These are phyloP conservation scores for Neurospora sp. DNA, from an alignment of 495 filamentous ascomycete genomes.

Conservation along the genomic window DNA sequence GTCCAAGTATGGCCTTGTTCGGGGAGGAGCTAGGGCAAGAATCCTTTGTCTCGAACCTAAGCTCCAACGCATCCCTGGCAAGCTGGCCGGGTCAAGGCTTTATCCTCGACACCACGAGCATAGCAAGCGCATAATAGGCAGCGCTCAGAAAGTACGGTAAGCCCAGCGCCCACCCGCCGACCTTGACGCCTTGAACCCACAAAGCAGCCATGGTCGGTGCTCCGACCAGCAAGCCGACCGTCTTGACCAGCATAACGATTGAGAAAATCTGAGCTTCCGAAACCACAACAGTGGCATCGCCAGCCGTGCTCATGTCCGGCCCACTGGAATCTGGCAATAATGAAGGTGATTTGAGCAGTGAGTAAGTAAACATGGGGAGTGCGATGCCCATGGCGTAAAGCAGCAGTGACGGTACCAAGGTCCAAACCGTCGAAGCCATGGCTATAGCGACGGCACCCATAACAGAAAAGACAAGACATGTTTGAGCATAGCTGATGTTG, in stretches of 20 bases:
- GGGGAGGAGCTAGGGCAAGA: not conserved
- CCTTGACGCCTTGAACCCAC: conserved; percentile 25
- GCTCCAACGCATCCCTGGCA: not conserved
- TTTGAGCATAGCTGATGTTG: conserved; percentile 20
- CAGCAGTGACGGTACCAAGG: conserved; percentile 27
- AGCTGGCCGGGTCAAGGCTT: not conserved
- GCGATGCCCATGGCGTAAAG: conserved; percentile 34
- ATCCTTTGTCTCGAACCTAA: not conserved
- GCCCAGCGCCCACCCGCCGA: conserved; percentile 13
- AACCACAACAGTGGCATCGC: conserved; percentile 1
- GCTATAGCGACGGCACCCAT: conserved; percentile 31
- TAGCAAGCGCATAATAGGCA: conserved; percentile 21
- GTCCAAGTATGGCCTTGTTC: not conserved
- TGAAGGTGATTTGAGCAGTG: conserved; percentile 26
- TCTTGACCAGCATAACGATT: conserved; percentile 36
- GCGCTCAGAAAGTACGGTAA: conserved; percentile 27
- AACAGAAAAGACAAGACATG: conserved; percentile 28
- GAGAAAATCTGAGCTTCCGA: conserved; percentile 31
- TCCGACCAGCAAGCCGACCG: conserved; percentile 31
- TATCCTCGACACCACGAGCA: conserved; percentile 2
- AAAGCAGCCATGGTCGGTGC: conserved; percentile 30
- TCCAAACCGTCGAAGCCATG: conserved; percentile 18
- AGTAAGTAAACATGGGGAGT: conserved; percentile 34
- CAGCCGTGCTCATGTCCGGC: not conserved
- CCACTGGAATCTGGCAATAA: conserved; percentile 12